Evolutionary conservation across 495 filamentous ascomycete genomes (phyloP).

Genomic region (Xylaria bambusicola): DNA sequence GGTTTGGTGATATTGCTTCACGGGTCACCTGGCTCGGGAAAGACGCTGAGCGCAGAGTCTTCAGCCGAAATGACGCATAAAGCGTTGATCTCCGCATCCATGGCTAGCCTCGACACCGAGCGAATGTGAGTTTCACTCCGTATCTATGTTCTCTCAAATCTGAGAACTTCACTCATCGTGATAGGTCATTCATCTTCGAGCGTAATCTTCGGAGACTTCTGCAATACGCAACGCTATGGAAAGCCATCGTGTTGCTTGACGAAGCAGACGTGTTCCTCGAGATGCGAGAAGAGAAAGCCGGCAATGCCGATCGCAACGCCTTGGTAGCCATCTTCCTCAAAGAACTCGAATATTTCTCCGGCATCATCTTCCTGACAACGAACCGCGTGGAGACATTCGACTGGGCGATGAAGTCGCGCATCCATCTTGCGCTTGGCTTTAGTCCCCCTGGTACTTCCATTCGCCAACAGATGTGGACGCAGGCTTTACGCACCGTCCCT

Average conservation of each 20-base stretch:
- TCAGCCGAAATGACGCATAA: constrained; percentile 41
- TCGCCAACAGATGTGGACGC: constrained; percentile 21
- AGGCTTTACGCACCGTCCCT: constrained; percentile 5
- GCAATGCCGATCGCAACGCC: constrained; percentile 60
- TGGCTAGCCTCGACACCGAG: constrained; percentile 13
- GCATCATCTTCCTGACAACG: constrained; percentile 47
- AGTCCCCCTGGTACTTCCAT: constrained; percentile 12
- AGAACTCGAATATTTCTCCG: constrained; percentile 43
- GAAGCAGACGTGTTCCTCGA: constrained; percentile 76
- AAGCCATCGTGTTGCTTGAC: constrained; percentile 70
- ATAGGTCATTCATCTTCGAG: constrained; percentile 70
- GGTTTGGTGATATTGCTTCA: constrained; percentile 51
- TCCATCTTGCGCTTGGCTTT: constrained; percentile 38
- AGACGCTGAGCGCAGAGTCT: constrained; percentile 52
- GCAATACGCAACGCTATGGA: constrained; percentile 81
- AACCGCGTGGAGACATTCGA: constrained; percentile 50
- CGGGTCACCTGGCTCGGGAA: constrained; percentile 53
- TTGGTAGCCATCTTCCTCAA: constrained; percentile 53
- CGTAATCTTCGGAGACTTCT: constrained; percentile 72
- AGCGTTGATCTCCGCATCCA: constrained; percentile 36
- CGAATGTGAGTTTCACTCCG: constrained; percentile 61
- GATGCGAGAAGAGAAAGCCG: constrained; percentile 65
- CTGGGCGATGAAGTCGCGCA: constrained; percentile 54
- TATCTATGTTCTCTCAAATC: constrained; percentile 68
- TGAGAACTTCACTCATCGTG: constrained; percentile 68